A percentile compares a stretch with the other conserved stretches of the same genome.
These are phyloP conservation scores for Agarophyton chilense DNA, from an alignment of 23 red algal genomes.

Conservation along the genomic window DNA sequence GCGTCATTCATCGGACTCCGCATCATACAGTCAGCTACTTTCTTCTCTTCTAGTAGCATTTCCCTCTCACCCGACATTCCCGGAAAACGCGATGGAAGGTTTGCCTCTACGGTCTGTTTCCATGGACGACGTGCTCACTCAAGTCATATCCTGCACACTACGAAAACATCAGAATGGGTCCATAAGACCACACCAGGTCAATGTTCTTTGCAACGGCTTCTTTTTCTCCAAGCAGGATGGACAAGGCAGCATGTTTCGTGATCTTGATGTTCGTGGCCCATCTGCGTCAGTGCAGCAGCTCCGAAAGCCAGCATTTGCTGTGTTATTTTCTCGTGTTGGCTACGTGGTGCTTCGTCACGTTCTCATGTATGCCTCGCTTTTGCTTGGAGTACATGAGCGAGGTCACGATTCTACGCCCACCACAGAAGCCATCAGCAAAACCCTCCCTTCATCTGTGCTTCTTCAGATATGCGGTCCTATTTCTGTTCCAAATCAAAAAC, in stretches of 20 bases:
- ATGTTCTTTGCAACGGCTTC: conserved; percentile 61
- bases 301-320: not conserved
- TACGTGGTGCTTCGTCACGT: conserved; percentile 33
- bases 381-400: conserved; percentile 17
- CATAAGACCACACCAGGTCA: not conserved
- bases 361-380: conserved; percentile 10
- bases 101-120: conserved; percentile 22
- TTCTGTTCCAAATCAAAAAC: not conserved
- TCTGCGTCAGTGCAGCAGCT: conserved; percentile 34
- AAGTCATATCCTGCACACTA: conserved; percentile 39
- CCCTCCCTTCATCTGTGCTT: conserved; percentile 23
- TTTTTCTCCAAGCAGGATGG: conserved; percentile 37
- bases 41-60: conserved; percentile 39
- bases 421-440: not conserved
- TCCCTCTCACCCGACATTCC: conserved; percentile 4
- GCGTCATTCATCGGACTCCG: not conserved
- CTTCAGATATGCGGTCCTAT: conserved; percentile 49
- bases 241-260: conserved; percentile 41
- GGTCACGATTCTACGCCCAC: not conserved
- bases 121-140: conserved; percentile 40
- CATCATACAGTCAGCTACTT: conserved; percentile 34
- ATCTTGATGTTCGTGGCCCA: conserved; percentile 50
- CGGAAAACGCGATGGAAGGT: not conserved
- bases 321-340: conserved; percentile 39
- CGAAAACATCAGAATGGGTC: conserved; percentile 8